These are phyloP conservation scores for Alternaria panax DNA, from an alignment of 2,329 filamentous ascomycete genomes.

Conservation along the genomic window DNA sequence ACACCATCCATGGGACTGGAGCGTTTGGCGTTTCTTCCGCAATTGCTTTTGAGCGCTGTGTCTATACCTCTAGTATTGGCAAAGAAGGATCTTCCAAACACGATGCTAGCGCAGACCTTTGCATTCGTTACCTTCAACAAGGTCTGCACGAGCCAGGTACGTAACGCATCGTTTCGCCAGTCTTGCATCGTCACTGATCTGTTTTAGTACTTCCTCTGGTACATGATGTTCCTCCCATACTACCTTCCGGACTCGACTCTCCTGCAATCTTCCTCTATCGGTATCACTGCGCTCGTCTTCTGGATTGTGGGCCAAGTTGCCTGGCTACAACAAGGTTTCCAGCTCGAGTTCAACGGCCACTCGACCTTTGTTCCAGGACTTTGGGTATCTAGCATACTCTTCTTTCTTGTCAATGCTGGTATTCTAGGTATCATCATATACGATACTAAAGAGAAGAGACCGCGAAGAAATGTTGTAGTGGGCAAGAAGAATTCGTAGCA, in stretches of 20 bases:
- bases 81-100: conserved; percentile 79
- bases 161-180: conserved; percentile 28
- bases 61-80: conserved; percentile 78
- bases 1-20: conserved; percentile 64
- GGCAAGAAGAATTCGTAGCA: conserved; percentile 1
- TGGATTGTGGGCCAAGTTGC: conserved; percentile 77
- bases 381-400: conserved; percentile 75
- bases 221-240: conserved; percentile 89
- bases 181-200: conserved; percentile 7
- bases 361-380: conserved; percentile 88
- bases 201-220: conserved; percentile 93
- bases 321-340: conserved; percentile 61
- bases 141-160: conserved; percentile 95
- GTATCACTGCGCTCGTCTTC: conserved; percentile 68
- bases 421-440: conserved; percentile 80
- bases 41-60: conserved; percentile 79
- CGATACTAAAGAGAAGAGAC: conserved; percentile 57
- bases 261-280: conserved; percentile 65
- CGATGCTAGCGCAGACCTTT: conserved; percentile 95
- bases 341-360: conserved; percentile 67
- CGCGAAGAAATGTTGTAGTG: background rate
- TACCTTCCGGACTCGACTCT: conserved; percentile 85
- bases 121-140: conserved; percentile 99
- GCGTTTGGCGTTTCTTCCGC: conserved; percentile 86
- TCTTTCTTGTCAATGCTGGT: conserved; percentile 88